phyloP scores from a whole-genome alignment of 495 filamentous ascomycete genomes.

The Penicillium odoratum region DNA sequence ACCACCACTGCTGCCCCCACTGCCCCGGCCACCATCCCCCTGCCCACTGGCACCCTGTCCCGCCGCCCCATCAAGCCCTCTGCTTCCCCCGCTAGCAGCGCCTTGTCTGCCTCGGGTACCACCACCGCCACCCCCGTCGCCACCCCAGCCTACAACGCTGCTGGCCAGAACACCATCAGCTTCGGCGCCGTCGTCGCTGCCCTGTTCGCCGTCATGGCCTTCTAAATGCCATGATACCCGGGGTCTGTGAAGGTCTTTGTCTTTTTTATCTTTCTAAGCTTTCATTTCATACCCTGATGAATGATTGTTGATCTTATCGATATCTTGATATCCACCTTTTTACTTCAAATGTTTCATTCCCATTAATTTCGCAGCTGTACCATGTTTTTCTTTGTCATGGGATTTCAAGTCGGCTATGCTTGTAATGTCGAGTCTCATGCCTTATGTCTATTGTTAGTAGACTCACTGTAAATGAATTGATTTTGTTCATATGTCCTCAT shows the following conservation, averaged over 20 bases:
- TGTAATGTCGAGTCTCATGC: conserved; percentile 22
- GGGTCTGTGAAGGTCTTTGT: background rate
- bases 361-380: conserved; percentile 16
- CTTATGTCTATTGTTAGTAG: conserved; percentile 7
- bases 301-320: conserved; percentile 16
- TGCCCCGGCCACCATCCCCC: conserved; percentile 22
- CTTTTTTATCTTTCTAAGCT: conserved; percentile 4
- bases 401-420: conserved; percentile 21
- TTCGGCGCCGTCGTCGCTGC: conserved; percentile 48
- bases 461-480: conserved; percentile 5
- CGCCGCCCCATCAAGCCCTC: conserved; percentile 13
- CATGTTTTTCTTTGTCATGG: conserved; percentile 15
- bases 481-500: background rate
- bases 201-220: conserved; percentile 41
- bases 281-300: background rate
- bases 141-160: conserved; percentile 46
- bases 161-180: conserved; percentile 46
- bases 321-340: conserved; percentile 13
- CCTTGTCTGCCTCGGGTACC: conserved; percentile 12
- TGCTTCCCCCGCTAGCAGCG: conserved; percentile 7
- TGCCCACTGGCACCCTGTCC: conserved; percentile 28
- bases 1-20: conserved; percentile 23
- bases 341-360: background rate
- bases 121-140: conserved; percentile 17
- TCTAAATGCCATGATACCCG: conserved; percentile 29